phyloP scores from a whole-genome alignment of 1,284 basidiomycete genomes.

The Ustilago trichophora region DNA sequence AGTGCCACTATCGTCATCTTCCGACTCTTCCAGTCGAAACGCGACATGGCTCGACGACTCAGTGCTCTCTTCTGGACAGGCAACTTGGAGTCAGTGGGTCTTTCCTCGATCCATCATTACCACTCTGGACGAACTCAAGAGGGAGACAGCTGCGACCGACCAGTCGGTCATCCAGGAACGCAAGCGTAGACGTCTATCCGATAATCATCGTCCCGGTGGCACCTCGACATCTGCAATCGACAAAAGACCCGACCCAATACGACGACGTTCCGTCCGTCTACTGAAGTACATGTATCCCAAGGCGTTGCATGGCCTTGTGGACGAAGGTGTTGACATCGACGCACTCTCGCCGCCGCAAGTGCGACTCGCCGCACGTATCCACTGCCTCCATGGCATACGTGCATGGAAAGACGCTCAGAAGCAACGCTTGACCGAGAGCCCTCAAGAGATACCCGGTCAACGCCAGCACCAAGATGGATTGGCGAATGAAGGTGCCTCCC shows the following conservation, averaged over 20 bases:
- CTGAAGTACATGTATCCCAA: slow-evolving; percentile 40
- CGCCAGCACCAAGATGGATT: slow-evolving; percentile 20
- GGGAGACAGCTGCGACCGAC: not conserved
- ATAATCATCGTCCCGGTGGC: too few relatives aligned
- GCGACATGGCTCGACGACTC: slow-evolving; percentile 30
- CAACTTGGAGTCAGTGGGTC: slow-evolving; percentile 37
- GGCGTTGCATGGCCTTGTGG: slow-evolving; percentile 24
- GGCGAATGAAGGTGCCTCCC: slow-evolving; percentile 13
- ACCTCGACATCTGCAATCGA: too few relatives aligned
- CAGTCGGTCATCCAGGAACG: slow-evolving; percentile 4
- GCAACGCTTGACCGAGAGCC: slow-evolving; percentile 31
- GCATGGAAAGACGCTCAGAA: slow-evolving; percentile 43
- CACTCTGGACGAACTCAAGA: slow-evolving; percentile 24
- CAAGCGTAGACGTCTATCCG: slow-evolving; percentile 26
- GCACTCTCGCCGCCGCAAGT: slow-evolving; percentile 18
- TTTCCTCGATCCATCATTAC: slow-evolving; percentile 33
- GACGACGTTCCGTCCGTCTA: slow-evolving; percentile 31
- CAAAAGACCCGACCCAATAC: slow-evolving; percentile 27
- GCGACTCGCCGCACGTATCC: slow-evolving; percentile 35
- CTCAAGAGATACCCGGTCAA: slow-evolving; percentile 35
- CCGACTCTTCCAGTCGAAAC: slow-evolving; percentile 14
- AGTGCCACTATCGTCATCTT: slow-evolving; percentile 2
- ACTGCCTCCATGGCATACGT: slow-evolving; percentile 44
- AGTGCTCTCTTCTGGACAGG: slow-evolving; percentile 18
- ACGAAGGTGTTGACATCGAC: slow-evolving; percentile 34